phyloP scores from a whole-genome alignment of 305 asterid species.

The Rubia balearica region DNA sequence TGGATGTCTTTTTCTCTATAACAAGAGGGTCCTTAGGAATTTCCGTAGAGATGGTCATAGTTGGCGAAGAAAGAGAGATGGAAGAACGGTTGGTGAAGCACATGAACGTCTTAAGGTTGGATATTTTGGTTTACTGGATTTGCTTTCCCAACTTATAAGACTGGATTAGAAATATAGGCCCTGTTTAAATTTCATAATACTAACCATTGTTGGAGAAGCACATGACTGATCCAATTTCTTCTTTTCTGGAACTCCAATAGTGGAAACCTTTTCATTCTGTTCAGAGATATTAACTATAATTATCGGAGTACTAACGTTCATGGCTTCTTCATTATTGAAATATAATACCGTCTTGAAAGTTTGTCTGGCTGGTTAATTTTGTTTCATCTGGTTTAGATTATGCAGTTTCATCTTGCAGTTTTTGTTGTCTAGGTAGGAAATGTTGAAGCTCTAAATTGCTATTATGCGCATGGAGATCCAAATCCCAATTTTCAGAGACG shows the following conservation, averaged over 20 bases:
- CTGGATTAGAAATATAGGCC: not conserved
- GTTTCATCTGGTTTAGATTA: not conserved
- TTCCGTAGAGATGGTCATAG: conserved; percentile 94
- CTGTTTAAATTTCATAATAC: not conserved
- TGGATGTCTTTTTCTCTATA: conserved; percentile 73
- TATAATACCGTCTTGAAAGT: not conserved
- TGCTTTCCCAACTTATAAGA: not conserved
- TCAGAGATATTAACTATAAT: not conserved
- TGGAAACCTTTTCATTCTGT: not conserved
- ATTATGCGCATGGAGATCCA: conserved; percentile 90
- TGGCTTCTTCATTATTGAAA: not conserved
- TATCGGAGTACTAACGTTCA: not conserved
- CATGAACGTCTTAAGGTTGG: conserved; percentile 97
- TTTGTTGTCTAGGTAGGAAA: conserved; percentile 70
- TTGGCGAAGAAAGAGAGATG: conserved; percentile 89
- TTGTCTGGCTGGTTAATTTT: not conserved
- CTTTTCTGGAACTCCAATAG: not conserved
- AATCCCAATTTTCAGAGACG: conserved; percentile 88
- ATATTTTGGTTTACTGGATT: not conserved
- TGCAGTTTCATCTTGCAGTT: conserved; percentile 24
- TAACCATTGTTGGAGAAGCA: not conserved
- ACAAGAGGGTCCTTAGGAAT: conserved; percentile 74
- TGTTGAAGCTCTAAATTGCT: conserved; percentile 85
- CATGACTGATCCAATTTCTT: not conserved
- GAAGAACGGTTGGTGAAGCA: conserved; percentile 87